Evolutionary conservation across 352 stramenopile species (phyloP).

Genomic region (Pythium scleroteichum): DNA sequence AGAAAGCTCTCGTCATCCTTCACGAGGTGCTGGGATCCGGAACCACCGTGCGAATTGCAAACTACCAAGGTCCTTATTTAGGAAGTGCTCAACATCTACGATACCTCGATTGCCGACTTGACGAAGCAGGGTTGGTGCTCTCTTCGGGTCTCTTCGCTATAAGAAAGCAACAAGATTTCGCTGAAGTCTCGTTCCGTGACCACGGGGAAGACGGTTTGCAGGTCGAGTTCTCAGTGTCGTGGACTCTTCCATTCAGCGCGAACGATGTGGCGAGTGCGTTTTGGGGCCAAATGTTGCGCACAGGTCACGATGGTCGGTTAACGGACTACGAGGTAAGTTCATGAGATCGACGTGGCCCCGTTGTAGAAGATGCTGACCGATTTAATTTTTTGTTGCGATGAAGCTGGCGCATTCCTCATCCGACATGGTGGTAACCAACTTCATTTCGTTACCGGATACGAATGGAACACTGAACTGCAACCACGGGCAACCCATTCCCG

Average conservation of each 20-base stretch:
- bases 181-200: conserved; percentile 6
- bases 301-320: not conserved
- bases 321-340: not conserved
- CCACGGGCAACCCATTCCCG: conserved; percentile 8
- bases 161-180: not conserved
- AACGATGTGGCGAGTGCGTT: not conserved
- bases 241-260: not conserved
- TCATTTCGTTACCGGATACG: not conserved
- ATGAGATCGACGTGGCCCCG: too few relatives aligned
- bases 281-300: not conserved
- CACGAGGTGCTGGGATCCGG: not conserved
- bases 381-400: not conserved
- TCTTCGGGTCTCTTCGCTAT: conserved; percentile 2
- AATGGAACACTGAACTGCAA: conserved; percentile 4
- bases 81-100: not conserved
- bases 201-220: conserved; percentile 11
- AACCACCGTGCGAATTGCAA: not conserved
- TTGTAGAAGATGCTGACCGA: too few relatives aligned
- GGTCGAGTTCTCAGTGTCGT: conserved; percentile 10
- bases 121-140: not conserved
- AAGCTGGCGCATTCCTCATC: conserved; percentile 5
- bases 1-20: not conserved
- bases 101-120: conserved; percentile 1
- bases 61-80: not conserved
- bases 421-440: conserved; percentile 5